phyloP scores from a whole-genome alignment of 1,284 basidiomycete species.

The Melampsora americana region DNA sequence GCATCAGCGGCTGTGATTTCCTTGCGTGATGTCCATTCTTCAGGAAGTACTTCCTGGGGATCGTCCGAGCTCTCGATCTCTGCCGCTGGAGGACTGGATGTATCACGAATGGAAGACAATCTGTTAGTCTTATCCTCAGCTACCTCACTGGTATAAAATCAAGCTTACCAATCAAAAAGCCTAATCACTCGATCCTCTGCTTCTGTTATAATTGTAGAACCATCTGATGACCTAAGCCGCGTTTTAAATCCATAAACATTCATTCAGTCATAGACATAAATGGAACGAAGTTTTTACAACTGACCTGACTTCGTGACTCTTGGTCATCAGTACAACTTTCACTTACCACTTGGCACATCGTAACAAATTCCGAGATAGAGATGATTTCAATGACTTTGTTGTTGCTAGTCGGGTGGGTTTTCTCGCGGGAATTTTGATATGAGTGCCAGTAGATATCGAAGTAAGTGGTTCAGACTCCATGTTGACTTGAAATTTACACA shows the following conservation, averaged over 20 bases:
- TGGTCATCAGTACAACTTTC: background rate
- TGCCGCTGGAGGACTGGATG: conserved; percentile 2
- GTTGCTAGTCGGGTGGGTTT: conserved; percentile 12
- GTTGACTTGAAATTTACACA: too few species aligned
- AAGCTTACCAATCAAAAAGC: conserved; percentile 21
- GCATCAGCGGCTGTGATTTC: conserved; percentile 36
- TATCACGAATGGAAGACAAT: background rate
- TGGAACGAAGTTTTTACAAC: background rate
- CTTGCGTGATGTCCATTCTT: conserved; percentile 18
- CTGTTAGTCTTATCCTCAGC: background rate
- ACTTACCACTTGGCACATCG: conserved; percentile 32
- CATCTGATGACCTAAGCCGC: conserved; percentile 34
- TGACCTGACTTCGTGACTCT: background rate
- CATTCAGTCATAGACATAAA: background rate
- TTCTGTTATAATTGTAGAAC: conserved; percentile 33
- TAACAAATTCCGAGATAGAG: conserved; percentile 22
- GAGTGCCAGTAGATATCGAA: background rate
- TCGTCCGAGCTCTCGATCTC: background rate
- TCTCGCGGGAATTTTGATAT: background rate
- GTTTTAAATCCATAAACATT: background rate
- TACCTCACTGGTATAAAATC: conserved; percentile 2
- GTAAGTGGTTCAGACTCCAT: too few species aligned
- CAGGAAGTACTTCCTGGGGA: background rate
- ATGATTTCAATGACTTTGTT: conserved; percentile 13
- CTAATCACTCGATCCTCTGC: conserved; percentile 40